These are phyloP conservation scores for Casaregolazyma lundiana DNA, from an alignment of 1,139 yeast genomes.

Conservation along the genomic window DNA sequence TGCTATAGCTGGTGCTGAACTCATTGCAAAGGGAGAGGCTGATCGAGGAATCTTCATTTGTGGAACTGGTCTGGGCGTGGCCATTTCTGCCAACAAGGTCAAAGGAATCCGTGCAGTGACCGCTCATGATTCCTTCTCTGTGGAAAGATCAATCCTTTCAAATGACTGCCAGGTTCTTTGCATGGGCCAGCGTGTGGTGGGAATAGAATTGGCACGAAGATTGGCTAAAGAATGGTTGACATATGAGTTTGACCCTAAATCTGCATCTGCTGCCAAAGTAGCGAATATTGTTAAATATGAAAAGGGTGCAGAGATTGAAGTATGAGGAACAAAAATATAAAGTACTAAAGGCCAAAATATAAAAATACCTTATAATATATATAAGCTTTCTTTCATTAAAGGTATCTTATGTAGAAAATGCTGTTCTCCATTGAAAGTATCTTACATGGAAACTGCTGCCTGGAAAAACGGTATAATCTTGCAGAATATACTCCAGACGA, in stretches of 20 bases:
- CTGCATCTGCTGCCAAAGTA: conserved; percentile 44
- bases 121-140: conserved; percentile 46
- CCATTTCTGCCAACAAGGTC: conserved; percentile 45
- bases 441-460: too few relatives aligned
- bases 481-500: too few relatives aligned
- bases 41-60: conserved; percentile 44
- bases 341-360: too few relatives aligned
- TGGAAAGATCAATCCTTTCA: conserved; percentile 42
- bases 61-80: conserved; percentile 48
- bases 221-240: conserved; percentile 43
- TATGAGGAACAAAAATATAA: too few relatives aligned
- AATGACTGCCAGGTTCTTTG: conserved; percentile 45
- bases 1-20: conserved; percentile 43
- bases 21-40: conserved; percentile 38
- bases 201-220: conserved; percentile 42
- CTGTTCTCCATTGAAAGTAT: too few relatives aligned
- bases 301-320: conserved; percentile 15
- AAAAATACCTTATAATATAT: too few relatives aligned
- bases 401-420: too few relatives aligned
- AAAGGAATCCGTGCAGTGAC: conserved; percentile 47
- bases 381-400: too few relatives aligned
- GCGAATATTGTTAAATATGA: conserved; percentile 35
- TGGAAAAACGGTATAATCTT: too few relatives aligned
- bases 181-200: conserved; percentile 48
- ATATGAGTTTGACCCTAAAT: conserved; percentile 38